Conservation (phyloP, 805 yeast species). For the Candida nanaspora region DNA sequence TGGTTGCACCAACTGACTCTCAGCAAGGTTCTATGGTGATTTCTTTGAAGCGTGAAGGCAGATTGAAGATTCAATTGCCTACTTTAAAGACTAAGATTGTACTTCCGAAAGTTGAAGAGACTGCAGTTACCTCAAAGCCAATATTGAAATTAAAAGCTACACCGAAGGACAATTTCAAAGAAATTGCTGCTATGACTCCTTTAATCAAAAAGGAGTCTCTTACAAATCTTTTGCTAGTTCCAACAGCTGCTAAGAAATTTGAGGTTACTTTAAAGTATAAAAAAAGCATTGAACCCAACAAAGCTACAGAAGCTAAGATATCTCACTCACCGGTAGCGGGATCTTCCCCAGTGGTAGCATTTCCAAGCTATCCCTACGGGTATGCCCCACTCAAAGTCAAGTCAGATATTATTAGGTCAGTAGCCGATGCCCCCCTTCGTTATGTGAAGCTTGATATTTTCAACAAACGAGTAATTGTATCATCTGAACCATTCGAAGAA, state of each 20-base stretch:
- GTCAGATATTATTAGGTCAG: conserved; percentile 13
- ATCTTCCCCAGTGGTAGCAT: background rate
- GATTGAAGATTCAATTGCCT: conserved; percentile 45
- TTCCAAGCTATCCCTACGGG: background rate
- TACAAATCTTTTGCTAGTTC: background rate
- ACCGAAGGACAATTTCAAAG: conserved; percentile 5
- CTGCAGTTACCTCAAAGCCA: conserved; percentile 4
- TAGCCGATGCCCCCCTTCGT: conserved; percentile 19
- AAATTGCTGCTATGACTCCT: background rate
- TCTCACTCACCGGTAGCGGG: too few species aligned
- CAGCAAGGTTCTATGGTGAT: conserved; percentile 37
- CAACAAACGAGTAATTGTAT: conserved; percentile 16
- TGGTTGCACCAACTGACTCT: conserved; percentile 1
- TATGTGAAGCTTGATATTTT: conserved; percentile 27
- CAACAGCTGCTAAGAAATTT: conserved; percentile 3
- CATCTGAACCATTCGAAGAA: conserved; percentile 10
- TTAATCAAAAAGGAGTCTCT: background rate
- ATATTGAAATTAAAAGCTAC: conserved; percentile 10
- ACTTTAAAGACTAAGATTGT: conserved; percentile 14
- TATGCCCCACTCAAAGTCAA: conserved; percentile 10
- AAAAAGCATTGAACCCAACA: background rate
- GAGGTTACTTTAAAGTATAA: conserved; percentile 12
- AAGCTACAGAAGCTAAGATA: too few species aligned
- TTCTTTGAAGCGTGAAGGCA: conserved; percentile 49
- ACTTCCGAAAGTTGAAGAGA: background rate